Conservation (phyloP, 345 rosid genomes). For the Abelmoschus esculentus region DNA sequence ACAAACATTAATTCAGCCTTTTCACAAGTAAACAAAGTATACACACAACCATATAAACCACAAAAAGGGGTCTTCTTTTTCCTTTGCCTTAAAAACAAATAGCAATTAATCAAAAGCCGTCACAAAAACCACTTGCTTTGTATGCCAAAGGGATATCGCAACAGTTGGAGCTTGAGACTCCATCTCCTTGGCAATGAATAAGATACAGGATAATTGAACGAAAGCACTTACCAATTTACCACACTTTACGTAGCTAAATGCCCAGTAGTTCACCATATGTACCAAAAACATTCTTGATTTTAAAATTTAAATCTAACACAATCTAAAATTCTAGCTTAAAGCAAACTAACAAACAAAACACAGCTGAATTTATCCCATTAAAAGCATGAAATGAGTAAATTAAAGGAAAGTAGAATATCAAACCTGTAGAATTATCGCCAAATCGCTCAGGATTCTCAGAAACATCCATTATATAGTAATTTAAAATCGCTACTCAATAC, state of each 20-base stretch:
- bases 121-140: background rate
- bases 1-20: background rate
- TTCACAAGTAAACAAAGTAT: background rate
- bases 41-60: background rate
- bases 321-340: background rate
- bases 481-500: background rate
- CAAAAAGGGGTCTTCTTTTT: background rate
- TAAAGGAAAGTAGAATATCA: background rate
- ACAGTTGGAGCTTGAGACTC: background rate
- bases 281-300: background rate
- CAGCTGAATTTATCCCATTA: background rate
- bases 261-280: background rate
- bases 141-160: background rate
- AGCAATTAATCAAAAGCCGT: background rate
- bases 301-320: background rate
- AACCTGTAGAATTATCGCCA: slow-evolving; percentile 53
- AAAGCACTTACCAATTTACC: background rate
- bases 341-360: too few relatives aligned
- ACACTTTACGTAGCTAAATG: background rate
- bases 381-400: background rate
- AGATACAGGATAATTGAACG: background rate
- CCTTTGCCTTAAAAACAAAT: background rate
- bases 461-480: slow-evolving; percentile 45
- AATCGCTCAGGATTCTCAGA: slow-evolving; percentile 39
- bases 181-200: background rate